Evolutionary conservation across 331 rosid species (phyloP).

Genomic region (Prunus yedoensis): DNA sequence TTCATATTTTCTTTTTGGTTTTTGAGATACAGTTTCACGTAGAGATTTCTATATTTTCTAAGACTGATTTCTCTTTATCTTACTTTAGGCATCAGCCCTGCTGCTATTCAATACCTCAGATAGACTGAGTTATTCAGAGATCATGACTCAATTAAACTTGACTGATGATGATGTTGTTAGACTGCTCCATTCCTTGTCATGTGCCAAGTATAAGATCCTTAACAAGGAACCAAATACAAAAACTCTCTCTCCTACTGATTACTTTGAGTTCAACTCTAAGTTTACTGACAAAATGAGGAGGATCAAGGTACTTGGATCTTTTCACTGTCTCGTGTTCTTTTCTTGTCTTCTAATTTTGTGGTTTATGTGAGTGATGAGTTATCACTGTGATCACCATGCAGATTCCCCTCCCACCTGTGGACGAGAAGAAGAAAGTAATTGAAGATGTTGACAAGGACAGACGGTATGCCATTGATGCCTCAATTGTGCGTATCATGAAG

Average conservation of each 20-base stretch:
- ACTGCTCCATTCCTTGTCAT: slow-evolving; percentile 91
- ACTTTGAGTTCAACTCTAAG: slow-evolving; percentile 85
- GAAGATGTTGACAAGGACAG: slow-evolving; percentile 98
- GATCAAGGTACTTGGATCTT: slow-evolving; percentile 63
- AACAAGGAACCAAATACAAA: slow-evolving; percentile 87
- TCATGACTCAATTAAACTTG: slow-evolving; percentile 86
- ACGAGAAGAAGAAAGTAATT: slow-evolving; percentile 60
- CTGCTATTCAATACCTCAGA: slow-evolving; percentile 86
- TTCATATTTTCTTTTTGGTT: background rate
- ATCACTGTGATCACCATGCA: slow-evolving; percentile 20
- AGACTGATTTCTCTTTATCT: slow-evolving; percentile 21
- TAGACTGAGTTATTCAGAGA: slow-evolving; percentile 78
- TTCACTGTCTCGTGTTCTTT: slow-evolving; percentile 1
- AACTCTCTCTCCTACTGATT: slow-evolving; percentile 63
- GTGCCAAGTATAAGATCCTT: slow-evolving; percentile 93
- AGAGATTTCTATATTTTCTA: slow-evolving; percentile 19
- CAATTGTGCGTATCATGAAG: slow-evolving; percentile 97
- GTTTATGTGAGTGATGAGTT: background rate
- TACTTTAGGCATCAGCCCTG: slow-evolving; percentile 74
- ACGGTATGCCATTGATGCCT: slow-evolving; percentile 94
- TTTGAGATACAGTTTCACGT: slow-evolving; percentile 8
- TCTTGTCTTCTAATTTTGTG: background rate
- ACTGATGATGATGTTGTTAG: slow-evolving; percentile 84
- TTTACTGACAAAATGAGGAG: slow-evolving; percentile 97
- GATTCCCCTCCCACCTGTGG: slow-evolving; percentile 66